Evolutionary conservation across 225 moss, liverwort and hornwort genomes (phyloP), one percentile per base, ranked within the genome.

Genomic region (Sphagnum contortum): DNA sequence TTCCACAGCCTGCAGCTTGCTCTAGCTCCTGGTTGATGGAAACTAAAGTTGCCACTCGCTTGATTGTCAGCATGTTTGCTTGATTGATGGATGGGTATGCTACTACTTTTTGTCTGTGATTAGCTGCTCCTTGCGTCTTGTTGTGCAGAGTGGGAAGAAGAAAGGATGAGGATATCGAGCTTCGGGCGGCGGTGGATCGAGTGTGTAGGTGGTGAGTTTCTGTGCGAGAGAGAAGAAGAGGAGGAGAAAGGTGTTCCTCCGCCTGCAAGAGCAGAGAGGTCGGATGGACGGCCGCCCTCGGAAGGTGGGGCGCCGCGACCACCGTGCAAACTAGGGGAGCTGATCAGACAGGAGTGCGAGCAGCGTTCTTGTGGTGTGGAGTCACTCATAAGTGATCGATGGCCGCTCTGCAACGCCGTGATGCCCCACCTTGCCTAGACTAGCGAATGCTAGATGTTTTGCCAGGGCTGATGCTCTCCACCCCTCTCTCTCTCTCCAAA

Each of bases 241-340:
- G 29, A 29, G 29, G 29, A 29, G 29, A 1, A 29, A 29, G 29
- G 29, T 29, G 29, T 29, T 76, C 96, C 96, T 58, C 96, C 96
- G 44, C 96, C 96, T 51, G 90, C 96, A 57, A 92, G 74, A 57
- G 83, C 88, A 65, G 87, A 88, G 13, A 98, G 90, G 85, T 98
- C 90, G 45, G 96, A 98, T 85, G 96, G 96, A 90, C 83, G 85
- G 72, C 92, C 92, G 87, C 96, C 96, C 81, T 88, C 96, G 13
- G 92, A 92, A 76, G 92, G 90, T 84, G 87, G 71, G 65, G 92
- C 90, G 77, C 96, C 96, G 88, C 92, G 87, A 66, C 92, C 96
- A 72, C 92, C 92, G 90, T 92, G 90, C 78, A 92, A 75, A 62
- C 92, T 90, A 57, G 85, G 96, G 8, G 92, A 89, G 55, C 90